Base-by-base conservation (phyloP, 257 asterid species). In the Capsicum pubescens region DNA sequence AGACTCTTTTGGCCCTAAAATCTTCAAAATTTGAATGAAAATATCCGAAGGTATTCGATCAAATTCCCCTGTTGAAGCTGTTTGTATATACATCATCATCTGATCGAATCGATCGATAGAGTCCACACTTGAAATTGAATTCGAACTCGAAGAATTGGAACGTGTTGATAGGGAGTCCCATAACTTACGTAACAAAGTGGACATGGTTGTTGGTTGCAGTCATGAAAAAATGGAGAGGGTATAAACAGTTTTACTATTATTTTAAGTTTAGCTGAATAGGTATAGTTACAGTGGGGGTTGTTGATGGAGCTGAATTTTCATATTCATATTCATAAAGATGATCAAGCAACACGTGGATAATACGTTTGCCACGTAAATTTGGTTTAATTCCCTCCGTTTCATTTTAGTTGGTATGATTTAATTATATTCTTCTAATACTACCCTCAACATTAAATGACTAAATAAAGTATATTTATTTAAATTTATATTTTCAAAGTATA, bases 21-120 rank as follows among this genome's bases (percentile, higher is more conserved):
- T 64, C 84, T 83, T 94, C 61, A 94, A 87, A 54, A 96, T 92
- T 84, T 86, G 94, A 85, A 89, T 35, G 21, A 94, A 89, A 13
- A 96, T 90, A 84, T 96, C 99, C 59, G 91, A 61, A 6, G 99
- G 99, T 67, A 94, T 86, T 87, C 90, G 93, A 85, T 94, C 98
- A 60, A 96, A 96, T 5, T 92, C 97, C 21, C 99, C 99, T 79
- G 97, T 91, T 2, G 93, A 92, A 0, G 97, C 90, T 35, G 89
- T 66, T 87, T 87, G 94, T 63, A 91, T 13, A 82, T 86, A 89
- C 92, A 88, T 87, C 86, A 88, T 89, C 87, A 89, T 90, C 88
- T 91, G 94, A 81, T 86, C 82, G 84, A 87, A 88, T 10, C 87
- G 89, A 82, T 94, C 95, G 88, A 19, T 16, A 6, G 79, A 66